These are phyloP conservation scores for Lepiota venenata DNA, from an alignment of 768 basidiomycete species.

Conservation along the genomic window DNA sequence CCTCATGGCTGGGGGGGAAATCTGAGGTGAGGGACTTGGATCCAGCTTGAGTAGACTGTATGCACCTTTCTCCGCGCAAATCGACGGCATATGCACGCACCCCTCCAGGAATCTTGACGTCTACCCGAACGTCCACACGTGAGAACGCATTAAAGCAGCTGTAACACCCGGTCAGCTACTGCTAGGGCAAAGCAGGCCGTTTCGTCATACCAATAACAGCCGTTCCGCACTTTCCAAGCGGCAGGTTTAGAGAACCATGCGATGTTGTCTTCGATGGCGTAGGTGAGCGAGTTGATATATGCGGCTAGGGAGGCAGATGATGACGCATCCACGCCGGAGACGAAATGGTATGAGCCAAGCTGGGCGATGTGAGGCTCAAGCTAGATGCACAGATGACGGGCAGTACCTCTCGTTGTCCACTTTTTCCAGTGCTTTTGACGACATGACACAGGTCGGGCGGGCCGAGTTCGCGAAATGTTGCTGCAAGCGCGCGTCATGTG, in stretches of 20 bases:
- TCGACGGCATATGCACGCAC: conserved; percentile 94
- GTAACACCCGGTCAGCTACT: background rate
- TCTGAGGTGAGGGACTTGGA: background rate
- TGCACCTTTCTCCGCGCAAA: conserved; percentile 89
- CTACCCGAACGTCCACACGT: conserved; percentile 92
- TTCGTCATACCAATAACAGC: conserved; percentile 79
- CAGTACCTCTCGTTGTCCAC: conserved; percentile 83
- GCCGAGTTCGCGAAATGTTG: conserved; percentile 94
- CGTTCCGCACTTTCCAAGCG: conserved; percentile 88
- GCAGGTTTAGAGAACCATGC: conserved; percentile 90
- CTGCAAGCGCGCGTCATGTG: conserved; percentile 40
- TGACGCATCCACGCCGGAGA: conserved; percentile 98
- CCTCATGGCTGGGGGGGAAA: conserved; percentile 64
- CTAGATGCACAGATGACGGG: conserved; percentile 14
- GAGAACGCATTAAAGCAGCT: conserved; percentile 99
- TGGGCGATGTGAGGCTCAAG: conserved; percentile 25
- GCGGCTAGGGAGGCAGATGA: conserved; percentile 97
- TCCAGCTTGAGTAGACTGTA: conserved; percentile 5
- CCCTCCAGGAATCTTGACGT: conserved; percentile 98
- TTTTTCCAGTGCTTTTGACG: conserved; percentile 83
- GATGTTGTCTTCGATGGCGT: conserved; percentile 85
- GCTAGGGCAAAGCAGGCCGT: background rate
- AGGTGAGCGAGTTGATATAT: conserved; percentile 98
- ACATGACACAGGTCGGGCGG: conserved; percentile 97
- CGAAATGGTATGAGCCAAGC: conserved; percentile 96